These are phyloP conservation scores for Mycena floridula DNA, from an alignment of 768 basidiomycete species.

Conservation along the genomic window DNA sequence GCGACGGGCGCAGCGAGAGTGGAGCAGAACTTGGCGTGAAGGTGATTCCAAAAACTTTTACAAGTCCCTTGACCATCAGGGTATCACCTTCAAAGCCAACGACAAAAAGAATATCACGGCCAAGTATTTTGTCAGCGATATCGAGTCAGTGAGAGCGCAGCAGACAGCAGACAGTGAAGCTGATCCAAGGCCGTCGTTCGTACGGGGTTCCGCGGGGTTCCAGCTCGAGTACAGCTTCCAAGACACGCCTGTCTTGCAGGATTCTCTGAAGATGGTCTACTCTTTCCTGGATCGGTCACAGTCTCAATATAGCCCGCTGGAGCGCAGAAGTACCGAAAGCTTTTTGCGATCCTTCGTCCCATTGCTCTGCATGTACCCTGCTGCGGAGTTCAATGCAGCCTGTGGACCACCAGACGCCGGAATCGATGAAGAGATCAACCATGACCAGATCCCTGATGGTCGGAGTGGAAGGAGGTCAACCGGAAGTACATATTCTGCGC, in stretches of 20 bases:
- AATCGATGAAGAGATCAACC: constrained; percentile 22
- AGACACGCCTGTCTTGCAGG: constrained; percentile 78
- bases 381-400: constrained; percentile 59
- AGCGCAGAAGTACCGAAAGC: constrained; percentile 78
- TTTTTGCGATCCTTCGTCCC: constrained; percentile 86
- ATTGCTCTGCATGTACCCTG: constrained; percentile 64
- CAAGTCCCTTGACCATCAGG: constrained; percentile 95
- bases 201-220: constrained; percentile 44
- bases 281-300: constrained; percentile 87
- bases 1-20: constrained; percentile 90
- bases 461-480: constrained; percentile 43
- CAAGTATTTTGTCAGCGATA: constrained; percentile 75
- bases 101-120: constrained; percentile 92
- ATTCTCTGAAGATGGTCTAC: constrained; percentile 85
- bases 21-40: constrained; percentile 95
- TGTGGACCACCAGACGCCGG: constrained; percentile 48
- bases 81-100: constrained; percentile 88
- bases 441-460: constrained; percentile 23
- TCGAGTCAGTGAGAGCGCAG: constrained; percentile 60
- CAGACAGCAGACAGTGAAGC: constrained; percentile 37
- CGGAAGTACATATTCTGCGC: constrained; percentile 31
- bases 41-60: constrained; percentile 97
- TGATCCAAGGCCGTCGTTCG: constrained; percentile 27
- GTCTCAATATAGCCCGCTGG: constrained; percentile 63
- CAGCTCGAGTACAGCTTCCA: constrained; percentile 78